These are phyloP conservation scores for Ophiostoma himal-ulmi DNA, from an alignment of 2,329 filamentous ascomycete genomes.

Conservation along the genomic window DNA sequence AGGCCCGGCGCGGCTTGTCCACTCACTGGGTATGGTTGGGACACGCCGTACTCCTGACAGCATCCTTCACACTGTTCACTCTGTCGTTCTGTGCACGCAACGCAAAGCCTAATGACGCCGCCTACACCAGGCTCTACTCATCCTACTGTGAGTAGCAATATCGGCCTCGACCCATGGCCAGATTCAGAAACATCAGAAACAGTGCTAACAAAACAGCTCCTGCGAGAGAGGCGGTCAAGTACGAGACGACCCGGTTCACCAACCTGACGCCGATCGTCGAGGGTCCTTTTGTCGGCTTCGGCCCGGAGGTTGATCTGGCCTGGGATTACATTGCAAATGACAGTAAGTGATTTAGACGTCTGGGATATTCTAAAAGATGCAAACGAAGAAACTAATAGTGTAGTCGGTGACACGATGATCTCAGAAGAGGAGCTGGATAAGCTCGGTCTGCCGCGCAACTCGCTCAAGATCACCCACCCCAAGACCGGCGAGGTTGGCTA, in stretches of 20 bases:
- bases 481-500: conserved; percentile 53
- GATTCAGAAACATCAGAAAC: not conserved
- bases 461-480: conserved; percentile 51
- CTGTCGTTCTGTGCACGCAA: conserved; percentile 37
- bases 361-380: not conserved
- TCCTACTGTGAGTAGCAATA: conserved; percentile 33
- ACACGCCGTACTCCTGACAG: conserved; percentile 38
- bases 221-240: conserved; percentile 43
- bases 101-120: conserved; percentile 33
- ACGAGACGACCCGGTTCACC: conserved; percentile 43
- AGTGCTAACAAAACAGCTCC: conserved; percentile 37
- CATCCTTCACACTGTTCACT: conserved; percentile 38
- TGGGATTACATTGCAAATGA: conserved; percentile 52
- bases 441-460: conserved; percentile 47
- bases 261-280: conserved; percentile 44
- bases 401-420: conserved; percentile 58
- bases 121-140: conserved; percentile 39
- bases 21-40: conserved; percentile 38
- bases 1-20: conserved; percentile 14
- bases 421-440: conserved; percentile 47
- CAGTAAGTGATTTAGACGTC: conserved; percentile 26
- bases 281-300: conserved; percentile 50
- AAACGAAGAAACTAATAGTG: not conserved
- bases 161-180: not conserved
- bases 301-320: conserved; percentile 50